phyloP scores from a whole-genome alignment of 1,284 basidiomycete species.

The Coniferiporia sulphurascens region DNA sequence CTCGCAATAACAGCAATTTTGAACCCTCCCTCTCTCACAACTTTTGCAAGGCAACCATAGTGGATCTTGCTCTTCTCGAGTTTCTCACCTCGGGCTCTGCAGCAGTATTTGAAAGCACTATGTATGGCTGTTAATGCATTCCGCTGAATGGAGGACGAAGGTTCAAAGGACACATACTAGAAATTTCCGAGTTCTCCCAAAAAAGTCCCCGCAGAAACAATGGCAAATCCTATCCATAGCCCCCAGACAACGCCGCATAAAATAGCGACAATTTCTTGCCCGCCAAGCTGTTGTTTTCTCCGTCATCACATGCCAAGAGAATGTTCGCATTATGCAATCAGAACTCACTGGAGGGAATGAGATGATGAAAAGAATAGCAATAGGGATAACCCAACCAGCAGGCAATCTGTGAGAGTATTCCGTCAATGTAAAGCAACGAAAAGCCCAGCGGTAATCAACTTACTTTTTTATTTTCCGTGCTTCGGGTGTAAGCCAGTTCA shows the following conservation, averaged over 20 bases:
- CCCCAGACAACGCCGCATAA: constrained; percentile 79
- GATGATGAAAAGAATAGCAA: constrained; percentile 37
- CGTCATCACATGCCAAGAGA: neutral
- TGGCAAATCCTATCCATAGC: constrained; percentile 54
- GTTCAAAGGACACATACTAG: constrained; percentile 21
- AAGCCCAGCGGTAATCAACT: neutral
- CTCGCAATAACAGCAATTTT: constrained; percentile 54
- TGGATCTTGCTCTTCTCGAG: constrained; percentile 52
- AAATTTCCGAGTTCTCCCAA: constrained; percentile 33
- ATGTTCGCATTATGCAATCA: constrained; percentile 19
- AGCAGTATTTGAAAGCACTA: constrained; percentile 45
- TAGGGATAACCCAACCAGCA: constrained; percentile 47
- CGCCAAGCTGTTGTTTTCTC: constrained; percentile 47
- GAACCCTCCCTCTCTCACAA: constrained; percentile 67
- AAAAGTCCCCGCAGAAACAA: constrained; percentile 31
- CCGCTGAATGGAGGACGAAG: neutral
- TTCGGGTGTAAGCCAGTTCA: constrained; percentile 50
- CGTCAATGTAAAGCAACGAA: neutral
- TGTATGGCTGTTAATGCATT: neutral
- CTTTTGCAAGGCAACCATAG: constrained; percentile 58
- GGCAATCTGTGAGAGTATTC: constrained; percentile 19
- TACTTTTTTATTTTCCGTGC: constrained; percentile 43
- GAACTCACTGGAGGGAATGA: constrained; percentile 33
- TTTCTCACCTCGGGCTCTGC: constrained; percentile 45
- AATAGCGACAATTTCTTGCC: constrained; percentile 73